Percentiles rank a stretch among this genome's conserved stretches.
Evolutionary conservation across 2,329 filamentous ascomycete genomes (phyloP).

Genomic region (Monilinia polystroma): DNA sequence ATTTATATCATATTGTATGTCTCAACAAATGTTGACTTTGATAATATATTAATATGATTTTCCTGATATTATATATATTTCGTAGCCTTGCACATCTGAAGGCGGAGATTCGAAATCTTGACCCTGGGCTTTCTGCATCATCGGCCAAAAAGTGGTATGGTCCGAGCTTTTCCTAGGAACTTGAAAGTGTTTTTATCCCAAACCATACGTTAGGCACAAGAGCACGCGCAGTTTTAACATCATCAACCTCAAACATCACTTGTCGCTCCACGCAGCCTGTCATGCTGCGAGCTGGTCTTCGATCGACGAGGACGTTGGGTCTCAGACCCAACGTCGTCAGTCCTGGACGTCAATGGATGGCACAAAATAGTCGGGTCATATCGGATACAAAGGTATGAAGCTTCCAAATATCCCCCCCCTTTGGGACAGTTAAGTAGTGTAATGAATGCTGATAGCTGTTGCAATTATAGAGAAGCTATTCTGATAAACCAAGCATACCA

Average conservation of each 20-base stretch:
- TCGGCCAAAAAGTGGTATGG: conserved; percentile 19
- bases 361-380: conserved; percentile 43
- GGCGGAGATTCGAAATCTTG: not conserved
- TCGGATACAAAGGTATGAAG: conserved; percentile 42
- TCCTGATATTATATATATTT: not conserved
- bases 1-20: not conserved
- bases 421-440: conserved; percentile 24
- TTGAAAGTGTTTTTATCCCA: conserved; percentile 27
- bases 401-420: conserved; percentile 20
- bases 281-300: conserved; percentile 70
- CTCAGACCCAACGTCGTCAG: conserved; percentile 53
- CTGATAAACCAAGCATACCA: conserved; percentile 52
- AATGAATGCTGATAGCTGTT: conserved; percentile 30
- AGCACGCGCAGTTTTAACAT: conserved; percentile 29
- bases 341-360: conserved; percentile 59
- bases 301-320: conserved; percentile 60
- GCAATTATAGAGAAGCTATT: conserved; percentile 54
- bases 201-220: conserved; percentile 25
- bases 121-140: conserved; percentile 23
- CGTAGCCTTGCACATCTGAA: conserved; percentile 27
- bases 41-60: not conserved
- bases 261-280: conserved; percentile 47
- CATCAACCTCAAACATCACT: conserved; percentile 31
- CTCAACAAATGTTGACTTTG: not conserved
- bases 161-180: conserved; percentile 23